Evolutionary conservation across 192 early-diverging fungal species (phyloP), one percentile per base, ranked within the genome.

Genomic region (Pecoramyces ruminantium): DNA sequence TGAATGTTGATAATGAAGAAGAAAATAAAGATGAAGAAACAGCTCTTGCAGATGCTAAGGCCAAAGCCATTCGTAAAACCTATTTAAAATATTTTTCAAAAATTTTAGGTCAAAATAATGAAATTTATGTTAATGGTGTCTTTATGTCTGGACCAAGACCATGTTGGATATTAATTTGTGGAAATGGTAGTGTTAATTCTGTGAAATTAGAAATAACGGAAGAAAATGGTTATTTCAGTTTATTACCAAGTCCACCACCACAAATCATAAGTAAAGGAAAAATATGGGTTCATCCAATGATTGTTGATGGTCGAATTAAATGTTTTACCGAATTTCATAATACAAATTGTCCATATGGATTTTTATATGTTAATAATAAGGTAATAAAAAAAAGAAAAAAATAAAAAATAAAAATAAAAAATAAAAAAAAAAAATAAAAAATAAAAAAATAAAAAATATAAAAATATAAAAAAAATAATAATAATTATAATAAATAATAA

Each of bases 321-420:
- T 87, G 86, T n/a, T 95, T 96, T 83, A 88, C 92, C 13, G 87
- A 88, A 34, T 91, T 96, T 82, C 88, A 95, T 81, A 93, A 93
- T 81, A 85, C 93, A n/a, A 92, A 94, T 83, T 89, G 90, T 29
- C 86, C 86, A n/a, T 82, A 91, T 80, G 94, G 94, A 14, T 95
- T 96, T 81, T 86, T 92, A 30, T 93, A 92, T 38, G 39, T 92
- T 21, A 94, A 93, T 82, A 83, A 85, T 18, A 84, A 92, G 86
- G 94, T 93, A 38, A 78, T 78, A 25, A 28, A 2, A 30, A n/a
- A 18, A 29, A 77, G 3, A 30, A 13, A 28, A 82, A 29, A n/a
- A 29, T 85, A 79, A 27, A 38, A 21, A 27, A 78, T 28, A 21
- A 28, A 3, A 80, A 81, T 39, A 84, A 77, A 58, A n/a, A n/a